A percentile compares a stretch with the other conserved stretches of the same genome.
Conservation (phyloP, 208 protist genomes). For the Strigomonas oncopelti region DNA sequence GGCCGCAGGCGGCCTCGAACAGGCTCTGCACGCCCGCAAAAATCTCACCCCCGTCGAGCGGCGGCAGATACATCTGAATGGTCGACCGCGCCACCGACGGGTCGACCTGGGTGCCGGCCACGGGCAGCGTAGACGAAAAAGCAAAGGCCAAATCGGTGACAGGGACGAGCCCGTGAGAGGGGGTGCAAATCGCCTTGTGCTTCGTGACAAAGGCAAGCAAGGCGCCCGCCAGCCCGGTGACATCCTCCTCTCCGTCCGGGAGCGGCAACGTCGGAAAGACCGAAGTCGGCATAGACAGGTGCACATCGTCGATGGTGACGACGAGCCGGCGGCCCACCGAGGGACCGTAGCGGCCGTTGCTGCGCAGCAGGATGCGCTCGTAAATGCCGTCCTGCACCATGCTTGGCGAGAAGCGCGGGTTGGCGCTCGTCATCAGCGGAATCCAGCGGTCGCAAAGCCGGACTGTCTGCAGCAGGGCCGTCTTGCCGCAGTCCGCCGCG, state of each 20-base stretch:
- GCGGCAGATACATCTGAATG: constrained; percentile 54
- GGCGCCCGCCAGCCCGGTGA: constrained; percentile 21
- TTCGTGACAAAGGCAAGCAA: constrained; percentile 71
- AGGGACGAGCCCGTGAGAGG: constrained; percentile 50
- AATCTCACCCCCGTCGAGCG: constrained; percentile 58
- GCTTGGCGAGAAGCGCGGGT: constrained; percentile 32
- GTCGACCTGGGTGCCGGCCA: constrained; percentile 14
- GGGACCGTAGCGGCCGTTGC: constrained; percentile 52
- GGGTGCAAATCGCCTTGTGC: constrained; percentile 53
- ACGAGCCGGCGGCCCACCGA: constrained; percentile 63
- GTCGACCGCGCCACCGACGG: constrained; percentile 25
- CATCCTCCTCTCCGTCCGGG: not conserved
- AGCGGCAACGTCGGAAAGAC: constrained; percentile 16
- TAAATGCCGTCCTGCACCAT: constrained; percentile 61
- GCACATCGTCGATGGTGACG: constrained; percentile 84
- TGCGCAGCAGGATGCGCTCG: constrained; percentile 35
- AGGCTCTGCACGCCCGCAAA: constrained; percentile 44
- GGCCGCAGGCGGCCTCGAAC: constrained; percentile 45
- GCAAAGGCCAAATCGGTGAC: constrained; percentile 66
- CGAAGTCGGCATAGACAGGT: constrained; percentile 33
- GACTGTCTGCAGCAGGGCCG: constrained; percentile 62
- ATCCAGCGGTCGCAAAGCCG: constrained; percentile 55
- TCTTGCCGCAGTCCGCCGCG: constrained; percentile 49
- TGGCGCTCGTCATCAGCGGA: constrained; percentile 47
- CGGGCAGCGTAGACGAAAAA: constrained; percentile 16